Conservation (phyloP, 1,284 basidiomycete genomes). For the Microbotryum lychnidis-dioicae region DNA sequence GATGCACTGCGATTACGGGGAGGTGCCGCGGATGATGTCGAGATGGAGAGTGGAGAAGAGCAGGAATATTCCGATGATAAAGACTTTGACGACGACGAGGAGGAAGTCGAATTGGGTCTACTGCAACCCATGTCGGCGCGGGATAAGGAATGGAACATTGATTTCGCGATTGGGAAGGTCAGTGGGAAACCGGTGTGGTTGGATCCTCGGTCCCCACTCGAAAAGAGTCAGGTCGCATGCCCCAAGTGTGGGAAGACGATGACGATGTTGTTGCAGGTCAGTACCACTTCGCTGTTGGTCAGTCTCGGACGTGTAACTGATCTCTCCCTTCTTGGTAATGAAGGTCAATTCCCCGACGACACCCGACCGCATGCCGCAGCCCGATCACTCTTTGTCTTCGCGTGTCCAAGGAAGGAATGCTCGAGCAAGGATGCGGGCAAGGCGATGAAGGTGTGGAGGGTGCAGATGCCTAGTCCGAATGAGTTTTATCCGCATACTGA, state of each 20-base stretch:
- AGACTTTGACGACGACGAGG: slow-evolving; percentile 20
- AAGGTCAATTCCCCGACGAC: slow-evolving; percentile 30
- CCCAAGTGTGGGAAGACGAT: slow-evolving; percentile 13
- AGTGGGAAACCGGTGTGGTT: slow-evolving; percentile 21
- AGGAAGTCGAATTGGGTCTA: slow-evolving; percentile 27
- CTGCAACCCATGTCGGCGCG: slow-evolving; percentile 12
- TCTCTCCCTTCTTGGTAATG: neutral
- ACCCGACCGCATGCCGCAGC: slow-evolving; percentile 18
- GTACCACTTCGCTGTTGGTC: neutral
- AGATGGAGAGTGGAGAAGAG: slow-evolving; percentile 11
- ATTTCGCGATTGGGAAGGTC: slow-evolving; percentile 25
- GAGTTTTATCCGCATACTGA: slow-evolving; percentile 26
- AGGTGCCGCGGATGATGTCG: slow-evolving; percentile 5
- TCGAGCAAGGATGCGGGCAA: neutral
- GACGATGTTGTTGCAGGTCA: slow-evolving; percentile 20
- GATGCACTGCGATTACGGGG: slow-evolving; percentile 12
- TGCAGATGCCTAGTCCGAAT: slow-evolving; percentile 28
- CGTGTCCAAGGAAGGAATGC: slow-evolving; percentile 13
- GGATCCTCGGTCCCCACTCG: slow-evolving; percentile 21
- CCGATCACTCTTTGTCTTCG: slow-evolving; percentile 24
- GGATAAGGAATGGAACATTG: slow-evolving; percentile 18
- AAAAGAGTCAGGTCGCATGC: slow-evolving; percentile 10
- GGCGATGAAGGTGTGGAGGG: slow-evolving; percentile 14
- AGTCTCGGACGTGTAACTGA: neutral
- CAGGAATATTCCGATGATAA: slow-evolving; percentile 15